Evolutionary conservation across 345 rosid species (phyloP), one percentile per base, ranked within the genome.

Genomic region (Brassica rapa): DNA sequence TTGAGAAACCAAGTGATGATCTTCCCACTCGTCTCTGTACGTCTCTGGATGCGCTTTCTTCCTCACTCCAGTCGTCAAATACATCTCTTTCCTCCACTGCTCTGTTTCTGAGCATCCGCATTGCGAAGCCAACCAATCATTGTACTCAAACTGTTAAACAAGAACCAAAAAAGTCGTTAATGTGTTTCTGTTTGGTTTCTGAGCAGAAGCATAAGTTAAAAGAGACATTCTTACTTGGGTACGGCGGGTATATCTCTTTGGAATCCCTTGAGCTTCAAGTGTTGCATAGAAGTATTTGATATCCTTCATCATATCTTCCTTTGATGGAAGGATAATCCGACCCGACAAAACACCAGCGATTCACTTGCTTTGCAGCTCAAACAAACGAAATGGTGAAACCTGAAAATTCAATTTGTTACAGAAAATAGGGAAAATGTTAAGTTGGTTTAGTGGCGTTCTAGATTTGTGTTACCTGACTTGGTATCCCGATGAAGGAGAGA

Each of bases 321-420:
- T 71, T 0, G 88, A 85, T 33, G 95, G 96, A 68, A 92, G 94
- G 25, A 23, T 53, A 37, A 88, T 76, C 39, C 90, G 83, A 76
- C 96, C 94, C 2, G 96, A 92, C 74, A 94, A 82, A 79, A 78
- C 84, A 73, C 93, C 89, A 0, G 97, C 92, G 56, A 94, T 85
- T 96, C 96, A 94, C 83, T 87, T 88, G 91, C 91, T 88, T 86
- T 94, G 97, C 27, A 85, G 77, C 82, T 92, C 96, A 81, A 63
- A 86, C 82, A 88, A 8, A 43, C 80, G 86, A 72, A 92, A 94
- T 0, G 97, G 96, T 43, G 60, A 12, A 78, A 85, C 78, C 97
- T 94, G 80, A 66, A 67, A 69, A 69, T 33, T 5, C 2, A 6
- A 24, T 21, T 64, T 24, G 55, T 16, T 29, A 69, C 27, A 2